A percentile compares a stretch with the other conserved stretches of the same genome.
Conservation (phyloP, 2,329 filamentous ascomycete genomes). For the Colletotrichum orbiculare region DNA sequence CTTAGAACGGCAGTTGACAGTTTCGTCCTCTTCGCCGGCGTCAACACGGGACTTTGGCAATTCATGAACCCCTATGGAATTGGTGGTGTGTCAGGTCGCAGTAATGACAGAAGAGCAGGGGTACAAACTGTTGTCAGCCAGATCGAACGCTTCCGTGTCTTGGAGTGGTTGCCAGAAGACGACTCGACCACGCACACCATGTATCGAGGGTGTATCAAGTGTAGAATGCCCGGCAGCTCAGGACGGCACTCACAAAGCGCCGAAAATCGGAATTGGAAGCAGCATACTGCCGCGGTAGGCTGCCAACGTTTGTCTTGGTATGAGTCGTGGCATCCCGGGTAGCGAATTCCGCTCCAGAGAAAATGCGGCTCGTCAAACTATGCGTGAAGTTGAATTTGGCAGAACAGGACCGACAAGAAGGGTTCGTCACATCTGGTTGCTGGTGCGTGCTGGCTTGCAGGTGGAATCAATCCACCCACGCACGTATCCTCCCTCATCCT, state of each 20-base stretch:
- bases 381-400: slow-evolving; percentile 9
- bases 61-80: too few species aligned
- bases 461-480: slow-evolving; percentile 35
- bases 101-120: too few species aligned
- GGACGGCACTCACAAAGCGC: slow-evolving; percentile 5
- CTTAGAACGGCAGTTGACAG: too few species aligned
- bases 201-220: slow-evolving; percentile 27
- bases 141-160: background rate
- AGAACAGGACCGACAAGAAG: slow-evolving; percentile 23
- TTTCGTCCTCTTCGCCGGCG: background rate
- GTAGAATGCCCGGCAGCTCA: background rate
- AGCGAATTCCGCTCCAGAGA: background rate
- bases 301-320: too few species aligned
- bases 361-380: slow-evolving; percentile 16
- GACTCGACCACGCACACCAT: slow-evolving; percentile 24
- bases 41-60: too few species aligned
- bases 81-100: too few species aligned
- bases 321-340: background rate
- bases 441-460: slow-evolving; percentile 35
- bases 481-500: slow-evolving; percentile 31
- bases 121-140: slow-evolving; percentile 1
- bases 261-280: slow-evolving; percentile 5
- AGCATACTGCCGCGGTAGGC: too few species aligned
- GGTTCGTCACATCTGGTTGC: slow-evolving; percentile 33
- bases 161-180: slow-evolving; percentile 18